Percentiles rank a stretch among this genome's conserved stretches.
Conservation (phyloP, 2,329 filamentous ascomycete species). For the Cercospora nicotianae region DNA sequence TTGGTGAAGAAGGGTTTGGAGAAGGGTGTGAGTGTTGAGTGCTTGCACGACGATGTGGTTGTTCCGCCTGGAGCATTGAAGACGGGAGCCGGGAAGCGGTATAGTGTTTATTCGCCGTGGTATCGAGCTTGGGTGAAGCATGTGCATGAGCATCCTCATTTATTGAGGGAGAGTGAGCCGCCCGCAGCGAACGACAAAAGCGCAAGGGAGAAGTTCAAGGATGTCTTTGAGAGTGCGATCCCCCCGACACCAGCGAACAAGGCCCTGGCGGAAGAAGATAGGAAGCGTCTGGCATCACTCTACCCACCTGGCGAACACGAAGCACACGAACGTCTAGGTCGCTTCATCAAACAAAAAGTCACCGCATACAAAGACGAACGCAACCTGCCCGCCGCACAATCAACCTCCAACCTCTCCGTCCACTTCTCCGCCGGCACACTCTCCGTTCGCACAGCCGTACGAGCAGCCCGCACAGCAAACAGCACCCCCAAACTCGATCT, state of each 20-base stretch:
- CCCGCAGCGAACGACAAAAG: constrained; percentile 57
- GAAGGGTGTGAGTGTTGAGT: constrained; percentile 66
- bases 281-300: constrained; percentile 56
- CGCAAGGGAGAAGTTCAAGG: constrained; percentile 51
- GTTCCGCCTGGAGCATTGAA: constrained; percentile 70
- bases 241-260: constrained; percentile 66
- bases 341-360: constrained; percentile 67
- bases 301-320: constrained; percentile 79
- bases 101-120: constrained; percentile 84
- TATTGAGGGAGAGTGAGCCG: constrained; percentile 62
- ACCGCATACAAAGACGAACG: constrained; percentile 62
- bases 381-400: constrained; percentile 63
- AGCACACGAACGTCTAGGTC: constrained; percentile 62
- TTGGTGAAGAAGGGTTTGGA: constrained; percentile 63
- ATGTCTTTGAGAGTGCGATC: constrained; percentile 61
- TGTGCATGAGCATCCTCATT: constrained; percentile 66
- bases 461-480: constrained; percentile 62
- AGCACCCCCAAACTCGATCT: constrained; percentile 64
- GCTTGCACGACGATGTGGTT: constrained; percentile 78
- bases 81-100: constrained; percentile 72
- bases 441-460: constrained; percentile 66
- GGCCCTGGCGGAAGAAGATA: constrained; percentile 59
- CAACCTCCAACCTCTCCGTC: constrained; percentile 69
- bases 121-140: constrained; percentile 73
- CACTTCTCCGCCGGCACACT: constrained; percentile 71